Conservation (phyloP, 2,329 filamentous ascomycete species). For the Curvularia sp. region DNA sequence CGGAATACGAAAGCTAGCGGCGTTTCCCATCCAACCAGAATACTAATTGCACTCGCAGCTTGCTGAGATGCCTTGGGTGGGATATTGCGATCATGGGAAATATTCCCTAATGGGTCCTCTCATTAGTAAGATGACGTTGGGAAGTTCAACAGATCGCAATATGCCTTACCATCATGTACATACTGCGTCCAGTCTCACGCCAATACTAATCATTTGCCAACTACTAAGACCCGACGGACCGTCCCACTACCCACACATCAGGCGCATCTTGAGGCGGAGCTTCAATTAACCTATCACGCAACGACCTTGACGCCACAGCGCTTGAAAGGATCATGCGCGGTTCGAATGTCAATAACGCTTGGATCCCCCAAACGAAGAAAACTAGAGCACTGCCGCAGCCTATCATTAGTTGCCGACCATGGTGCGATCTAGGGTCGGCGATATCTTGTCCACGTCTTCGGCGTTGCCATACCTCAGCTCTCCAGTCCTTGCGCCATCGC, state of each 20-base stretch:
- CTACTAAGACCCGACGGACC: slow-evolving; percentile 7
- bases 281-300: slow-evolving; percentile 2
- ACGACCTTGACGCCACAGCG: slow-evolving; percentile 17
- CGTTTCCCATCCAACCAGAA: not conserved
- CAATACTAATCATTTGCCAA: not conserved
- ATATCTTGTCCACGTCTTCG: slow-evolving; percentile 2
- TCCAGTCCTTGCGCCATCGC: slow-evolving; percentile 2
- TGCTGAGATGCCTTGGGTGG: not conserved
- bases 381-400: slow-evolving; percentile 6
- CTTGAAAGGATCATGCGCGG: slow-evolving; percentile 16
- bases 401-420: slow-evolving; percentile 14
- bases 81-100: not conserved
- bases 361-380: slow-evolving; percentile 8
- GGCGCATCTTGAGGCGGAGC: not conserved
- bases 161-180: not conserved
- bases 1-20: not conserved
- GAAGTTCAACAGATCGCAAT: not conserved
- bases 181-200: not conserved
- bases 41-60: not conserved
- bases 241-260: slow-evolving; percentile 2
- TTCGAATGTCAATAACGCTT: slow-evolving; percentile 13
- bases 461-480: slow-evolving; percentile 2
- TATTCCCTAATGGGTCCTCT: not conserved
- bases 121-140: not conserved
- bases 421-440: slow-evolving; percentile 9